Conservation (phyloP, 345 rosid genomes). For the Pelargonium nanum region DNA sequence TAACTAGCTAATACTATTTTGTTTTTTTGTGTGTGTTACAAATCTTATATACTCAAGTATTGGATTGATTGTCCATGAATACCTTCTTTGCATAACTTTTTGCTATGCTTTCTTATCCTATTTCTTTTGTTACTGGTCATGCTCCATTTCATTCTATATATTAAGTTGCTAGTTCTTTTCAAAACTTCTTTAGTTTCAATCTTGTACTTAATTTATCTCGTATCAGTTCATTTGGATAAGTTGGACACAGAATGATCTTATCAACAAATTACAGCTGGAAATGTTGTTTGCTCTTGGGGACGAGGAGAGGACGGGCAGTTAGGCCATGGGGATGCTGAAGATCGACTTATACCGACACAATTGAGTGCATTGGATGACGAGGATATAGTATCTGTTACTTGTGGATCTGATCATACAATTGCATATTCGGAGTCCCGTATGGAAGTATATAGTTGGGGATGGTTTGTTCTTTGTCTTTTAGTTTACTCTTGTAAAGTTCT, state of each 20-base stretch:
- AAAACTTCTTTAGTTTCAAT: neutral
- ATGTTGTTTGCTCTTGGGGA: slow-evolving; percentile 89
- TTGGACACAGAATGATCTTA: neutral
- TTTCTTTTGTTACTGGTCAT: neutral
- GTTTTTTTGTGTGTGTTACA: neutral
- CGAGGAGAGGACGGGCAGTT: slow-evolving; percentile 98
- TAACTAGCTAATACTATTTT: neutral
- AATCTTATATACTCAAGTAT: neutral
- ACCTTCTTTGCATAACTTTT: too few species aligned
- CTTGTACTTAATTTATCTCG: neutral
- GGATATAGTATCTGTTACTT: slow-evolving; percentile 54
- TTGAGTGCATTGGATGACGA: slow-evolving; percentile 61
- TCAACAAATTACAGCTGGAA: slow-evolving; percentile 54
- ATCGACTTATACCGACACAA: slow-evolving; percentile 68
- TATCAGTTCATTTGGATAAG: too few species aligned
- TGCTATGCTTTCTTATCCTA: neutral
- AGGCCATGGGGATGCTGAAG: slow-evolving; percentile 95
- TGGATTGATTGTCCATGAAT: too few species aligned
- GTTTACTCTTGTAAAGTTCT: neutral
- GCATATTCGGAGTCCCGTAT: slow-evolving; percentile 57
- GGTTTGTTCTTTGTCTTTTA: slow-evolving; percentile 26
- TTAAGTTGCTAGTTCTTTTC: neutral
- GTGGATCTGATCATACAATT: slow-evolving; percentile 92
- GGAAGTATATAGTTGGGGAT: slow-evolving; percentile 91
- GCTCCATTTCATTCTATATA: neutral